Evolutionary conservation across 148 eudicot species (phyloP), one percentile per base, ranked within the genome.

Genomic region (Amaranthus hypochondriacus): DNA sequence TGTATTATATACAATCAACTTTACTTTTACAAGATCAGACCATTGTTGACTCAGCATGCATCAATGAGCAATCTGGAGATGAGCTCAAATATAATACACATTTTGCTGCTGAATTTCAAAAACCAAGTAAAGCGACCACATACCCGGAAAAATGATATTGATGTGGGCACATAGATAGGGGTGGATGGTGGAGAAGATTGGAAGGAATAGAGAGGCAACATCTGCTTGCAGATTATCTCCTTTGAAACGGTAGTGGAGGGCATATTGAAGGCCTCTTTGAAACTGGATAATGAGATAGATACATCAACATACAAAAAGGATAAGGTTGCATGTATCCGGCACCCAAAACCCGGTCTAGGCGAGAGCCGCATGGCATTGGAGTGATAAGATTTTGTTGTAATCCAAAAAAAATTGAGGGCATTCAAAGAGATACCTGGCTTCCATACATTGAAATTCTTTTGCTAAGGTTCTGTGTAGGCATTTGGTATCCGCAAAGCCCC

Each of bases 71-170:
- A 51, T 72, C 5, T 5, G 42, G 51, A 64, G 39, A 50, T 9
- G 21, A 9, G n/a, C 11, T 5, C 44, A 14, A 7, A 48, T 56
- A 12, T 18, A 14, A 57, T 28, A 18, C 48, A 59, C 21, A 69
- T 42, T 47, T 6, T 14, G 18, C 71, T 53, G 59, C 73, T 46
- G 21, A 50, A 51, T 70, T 13, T 14, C 10, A n/a, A n/a, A n/a
- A n/a, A n/a, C n/a, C n/a, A n/a, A n/a, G n/a, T n/a, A n/a, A 11
- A 10, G 71, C 74, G 64, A 69, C 44, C 62, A 83, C 48, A 55
- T 88, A 90, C 99, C 97, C 90, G 78, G 77, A 89, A 95, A 76
- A 81, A 90, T 59, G 97, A 86, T 70, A 95, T 66, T 58, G 96
- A 95, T 69, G 82, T 57, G 4, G 91, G 91, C 76, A 85, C 73